Base-by-base conservation (phyloP, 306 rosid species). In the Neltuma alba region DNA sequence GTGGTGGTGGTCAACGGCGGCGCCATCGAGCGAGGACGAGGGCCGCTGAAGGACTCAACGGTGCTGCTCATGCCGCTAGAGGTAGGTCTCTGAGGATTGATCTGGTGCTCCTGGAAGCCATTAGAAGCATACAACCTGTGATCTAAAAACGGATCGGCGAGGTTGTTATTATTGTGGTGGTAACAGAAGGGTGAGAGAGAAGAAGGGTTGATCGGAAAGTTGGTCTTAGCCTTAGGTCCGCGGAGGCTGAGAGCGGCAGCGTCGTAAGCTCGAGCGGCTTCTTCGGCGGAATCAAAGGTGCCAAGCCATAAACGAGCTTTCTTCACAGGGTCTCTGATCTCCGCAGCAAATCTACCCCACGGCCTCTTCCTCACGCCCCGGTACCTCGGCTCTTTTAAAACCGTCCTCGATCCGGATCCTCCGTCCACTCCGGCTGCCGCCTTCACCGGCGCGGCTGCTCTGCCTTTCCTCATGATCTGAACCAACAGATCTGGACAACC, bases 261-360 rank as follows among this genome's bases (percentile, higher is more conserved):
- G 79, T 93, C 98, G 78, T 93, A 91, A 9, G 98, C 98, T 2
- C 91, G 89, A 0, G 97, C 97, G 2, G 97, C 98, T 45, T 91
- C 97, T 78, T 89, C 97, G 1, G 98, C 98, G 0, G 94, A 91
- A 67, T 93, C 94, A 63, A 93, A 93, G 12, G 98, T 91, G 1
- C 98, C 98, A 0, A 93, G 89, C 98, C 98, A 93, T 1, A 93
- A 93, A 38, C 98, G 77, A 3, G 91, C 87, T 76, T 93, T 93
- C 86, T 89, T 93, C 88, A 90, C 80, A 0, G 97, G 98, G 85
- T 93, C 98, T 76, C 98, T 89, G 89, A 93, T 93, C 92, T 93
- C 98, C 23, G 97, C 98, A 0, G 98, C 98, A 75, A 86, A 93
- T 63, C 93, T 83, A 0, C 98, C 98, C 98, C 98, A 93, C 6